These are phyloP conservation scores for Mallotus repandus DNA, from an alignment of 441 rosid genomes.

Conservation along the genomic window DNA sequence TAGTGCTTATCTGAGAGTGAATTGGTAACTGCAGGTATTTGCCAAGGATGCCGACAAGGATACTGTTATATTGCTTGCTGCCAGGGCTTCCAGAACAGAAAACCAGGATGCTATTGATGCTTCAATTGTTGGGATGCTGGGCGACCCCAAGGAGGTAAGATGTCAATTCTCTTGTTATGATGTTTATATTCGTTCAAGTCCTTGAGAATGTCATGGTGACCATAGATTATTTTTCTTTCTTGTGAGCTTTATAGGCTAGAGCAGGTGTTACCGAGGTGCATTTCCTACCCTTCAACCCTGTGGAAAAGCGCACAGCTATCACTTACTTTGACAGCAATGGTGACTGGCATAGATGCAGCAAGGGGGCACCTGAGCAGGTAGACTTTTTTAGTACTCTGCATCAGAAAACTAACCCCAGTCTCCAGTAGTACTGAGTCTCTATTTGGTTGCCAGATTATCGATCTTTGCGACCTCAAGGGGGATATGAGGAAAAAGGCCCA, in stretches of 20 bases:
- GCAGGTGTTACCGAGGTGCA: conserved; percentile 83
- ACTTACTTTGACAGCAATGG: conserved; percentile 68
- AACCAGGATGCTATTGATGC: conserved; percentile 97
- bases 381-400: not conserved
- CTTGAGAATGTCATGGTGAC: not conserved
- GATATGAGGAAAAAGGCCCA: conserved; percentile 52
- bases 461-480: conserved; percentile 66
- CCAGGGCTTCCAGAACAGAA: conserved; percentile 86
- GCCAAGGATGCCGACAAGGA: conserved; percentile 40
- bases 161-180: not conserved
- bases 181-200: not conserved
- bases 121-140: conserved; percentile 81
- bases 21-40: conserved; percentile 44
- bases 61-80: conserved; percentile 60
- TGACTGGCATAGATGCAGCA: conserved; percentile 80
- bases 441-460: conserved; percentile 50
- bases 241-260: conserved; percentile 53
- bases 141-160: conserved; percentile 75
- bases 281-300: conserved; percentile 93
- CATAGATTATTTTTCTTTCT: not conserved
- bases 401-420: not conserved
- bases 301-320: conserved; percentile 91
- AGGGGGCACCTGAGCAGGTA: conserved; percentile 97
- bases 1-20: not conserved
- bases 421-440: not conserved